Percentiles rank a stretch among this genome's conserved stretches.
Conservation (phyloP, 2,329 filamentous ascomycete genomes). For the Anisogramma anomala region DNA sequence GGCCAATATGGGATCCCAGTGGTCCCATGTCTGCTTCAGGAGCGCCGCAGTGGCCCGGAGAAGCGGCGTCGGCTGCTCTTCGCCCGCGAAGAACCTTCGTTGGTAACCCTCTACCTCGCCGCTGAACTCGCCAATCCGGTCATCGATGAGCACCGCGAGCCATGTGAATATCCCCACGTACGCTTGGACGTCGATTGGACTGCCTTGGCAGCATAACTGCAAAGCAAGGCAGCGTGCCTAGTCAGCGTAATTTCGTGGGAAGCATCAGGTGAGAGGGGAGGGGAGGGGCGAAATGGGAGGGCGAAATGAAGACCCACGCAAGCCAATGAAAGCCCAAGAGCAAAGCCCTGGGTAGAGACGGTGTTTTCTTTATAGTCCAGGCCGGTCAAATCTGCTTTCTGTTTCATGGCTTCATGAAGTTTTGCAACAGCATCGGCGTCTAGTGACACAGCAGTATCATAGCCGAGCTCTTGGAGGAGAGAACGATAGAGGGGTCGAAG, state of each 20-base stretch:
- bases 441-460: neutral
- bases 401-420: neutral
- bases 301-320: neutral
- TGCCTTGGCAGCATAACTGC: neutral
- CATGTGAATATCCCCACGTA: slow-evolving; percentile 2
- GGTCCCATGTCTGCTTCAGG: neutral
- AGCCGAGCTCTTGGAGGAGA: neutral
- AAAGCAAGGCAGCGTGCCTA: neutral
- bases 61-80: slow-evolving; percentile 1
- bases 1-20: neutral
- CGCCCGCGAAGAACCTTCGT: neutral
- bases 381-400: neutral
- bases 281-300: too few relatives aligned
- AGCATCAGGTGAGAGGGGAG: neutral
- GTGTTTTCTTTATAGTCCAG: neutral
- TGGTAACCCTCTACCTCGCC: neutral
- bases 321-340: neutral
- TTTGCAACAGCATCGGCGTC: neutral
- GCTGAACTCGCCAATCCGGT: neutral
- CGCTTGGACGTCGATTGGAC: neutral
- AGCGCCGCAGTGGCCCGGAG: neutral
- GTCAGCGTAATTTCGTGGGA: neutral
- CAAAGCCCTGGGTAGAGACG: neutral
- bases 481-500: neutral
- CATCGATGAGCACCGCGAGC: neutral